A percentile compares a stretch with the other conserved stretches of the same genome.
These are phyloP conservation scores for Nowakowskiella sp. DNA, from an alignment of 192 early-diverging fungal genomes.

Conservation along the genomic window DNA sequence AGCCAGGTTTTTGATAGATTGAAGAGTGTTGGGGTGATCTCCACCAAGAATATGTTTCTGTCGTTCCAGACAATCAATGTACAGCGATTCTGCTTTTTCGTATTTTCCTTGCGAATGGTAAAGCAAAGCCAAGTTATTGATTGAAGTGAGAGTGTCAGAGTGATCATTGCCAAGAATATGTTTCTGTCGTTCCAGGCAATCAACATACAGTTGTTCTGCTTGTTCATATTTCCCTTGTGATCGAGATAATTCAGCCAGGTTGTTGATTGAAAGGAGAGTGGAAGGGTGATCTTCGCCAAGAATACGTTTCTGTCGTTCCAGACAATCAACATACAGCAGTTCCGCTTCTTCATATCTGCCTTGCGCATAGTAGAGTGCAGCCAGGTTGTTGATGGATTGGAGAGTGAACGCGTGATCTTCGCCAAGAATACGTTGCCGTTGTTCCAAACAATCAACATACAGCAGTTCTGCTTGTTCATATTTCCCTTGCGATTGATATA, in stretches of 20 bases:
- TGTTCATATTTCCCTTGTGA: too few relatives aligned
- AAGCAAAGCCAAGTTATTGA: slow-evolving; percentile 1
- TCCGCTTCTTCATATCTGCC: slow-evolving; percentile 11
- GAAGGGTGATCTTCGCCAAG: slow-evolving; percentile 1
- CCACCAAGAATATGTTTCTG: too few relatives aligned
- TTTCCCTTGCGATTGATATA: neutral
- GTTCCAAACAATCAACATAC: neutral
- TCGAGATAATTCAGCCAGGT: too few relatives aligned
- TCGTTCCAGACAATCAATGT: too few relatives aligned
- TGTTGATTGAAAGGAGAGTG: slow-evolving; percentile 1
- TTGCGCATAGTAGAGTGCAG: slow-evolving; percentile 12
- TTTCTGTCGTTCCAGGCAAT: too few relatives aligned
- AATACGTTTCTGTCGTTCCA: neutral
- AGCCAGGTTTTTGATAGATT: too few relatives aligned
- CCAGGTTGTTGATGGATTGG: slow-evolving; percentile 6
- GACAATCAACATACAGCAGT: neutral
- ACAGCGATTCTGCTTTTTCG: too few relatives aligned
- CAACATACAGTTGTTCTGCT: too few relatives aligned
- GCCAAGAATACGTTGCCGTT: neutral
- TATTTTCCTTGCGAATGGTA: too few relatives aligned
- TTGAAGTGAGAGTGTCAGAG: neutral
- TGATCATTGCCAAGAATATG: neutral
- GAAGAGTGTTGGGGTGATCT: too few relatives aligned
- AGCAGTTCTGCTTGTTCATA: neutral
- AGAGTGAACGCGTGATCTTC: slow-evolving; percentile 1